phyloP scores from a whole-genome alignment of 257 asterid genomes.

The Fraxinus americana region DNA sequence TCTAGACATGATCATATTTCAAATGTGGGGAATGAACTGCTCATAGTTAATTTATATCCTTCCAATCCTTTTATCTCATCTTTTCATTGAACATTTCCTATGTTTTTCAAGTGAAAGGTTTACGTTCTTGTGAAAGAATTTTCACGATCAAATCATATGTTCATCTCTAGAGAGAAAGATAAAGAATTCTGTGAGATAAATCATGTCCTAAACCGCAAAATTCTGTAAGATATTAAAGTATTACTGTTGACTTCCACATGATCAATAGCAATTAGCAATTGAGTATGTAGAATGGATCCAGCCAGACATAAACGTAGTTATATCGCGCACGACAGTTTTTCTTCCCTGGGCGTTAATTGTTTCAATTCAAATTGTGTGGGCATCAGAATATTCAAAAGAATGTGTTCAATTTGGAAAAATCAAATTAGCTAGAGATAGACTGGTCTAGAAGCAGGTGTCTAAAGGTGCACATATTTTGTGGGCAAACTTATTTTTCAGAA shows the following conservation, averaged over 20 bases:
- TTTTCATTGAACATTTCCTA: background rate
- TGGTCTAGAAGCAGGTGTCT: background rate
- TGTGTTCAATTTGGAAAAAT: background rate
- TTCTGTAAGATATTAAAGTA: background rate
- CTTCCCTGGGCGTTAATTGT: background rate
- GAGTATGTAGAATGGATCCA: background rate
- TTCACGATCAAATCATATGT: slow-evolving; percentile 11
- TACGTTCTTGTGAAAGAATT: background rate
- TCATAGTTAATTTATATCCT: slow-evolving; percentile 9
- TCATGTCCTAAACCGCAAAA: background rate
- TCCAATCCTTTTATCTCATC: background rate
- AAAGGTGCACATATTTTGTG: background rate
- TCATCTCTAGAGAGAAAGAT: background rate
- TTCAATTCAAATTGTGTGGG: background rate
- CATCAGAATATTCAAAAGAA: background rate
- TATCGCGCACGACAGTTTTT: slow-evolving; percentile 8
- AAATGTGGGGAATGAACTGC: slow-evolving; percentile 17
- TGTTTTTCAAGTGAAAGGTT: background rate
- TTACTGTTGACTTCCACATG: background rate
- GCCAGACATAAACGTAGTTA: slow-evolving; percentile 3
- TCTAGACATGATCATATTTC: background rate
- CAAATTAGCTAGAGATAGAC: background rate
- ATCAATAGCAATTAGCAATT: background rate
- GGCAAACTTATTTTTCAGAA: background rate
- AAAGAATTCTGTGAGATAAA: background rate